phyloP scores from a whole-genome alignment of 306 rosid genomes.

The Prinsepia uniflora region DNA sequence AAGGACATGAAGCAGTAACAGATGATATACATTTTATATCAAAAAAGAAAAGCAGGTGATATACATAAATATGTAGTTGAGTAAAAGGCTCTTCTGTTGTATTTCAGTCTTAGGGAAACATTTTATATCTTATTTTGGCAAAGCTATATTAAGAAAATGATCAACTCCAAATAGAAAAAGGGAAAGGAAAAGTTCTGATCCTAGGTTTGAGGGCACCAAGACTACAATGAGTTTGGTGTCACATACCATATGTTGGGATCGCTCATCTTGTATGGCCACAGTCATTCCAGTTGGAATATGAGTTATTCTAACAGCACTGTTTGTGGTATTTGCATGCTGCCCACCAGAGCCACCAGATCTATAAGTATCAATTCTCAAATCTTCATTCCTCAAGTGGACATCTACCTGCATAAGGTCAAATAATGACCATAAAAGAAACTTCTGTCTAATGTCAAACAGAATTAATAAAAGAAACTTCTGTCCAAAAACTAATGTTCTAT shows the following conservation, averaged over 20 bases:
- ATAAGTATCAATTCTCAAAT: conserved; percentile 71
- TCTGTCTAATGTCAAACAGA: neutral
- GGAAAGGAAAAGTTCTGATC: neutral
- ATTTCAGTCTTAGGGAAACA: neutral
- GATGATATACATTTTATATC: neutral
- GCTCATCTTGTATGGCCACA: conserved; percentile 86
- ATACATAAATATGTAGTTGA: too few relatives aligned
- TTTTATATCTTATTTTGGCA: neutral
- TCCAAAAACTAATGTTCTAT: neutral
- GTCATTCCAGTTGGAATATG: conserved; percentile 79
- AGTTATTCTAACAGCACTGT: conserved; percentile 87
- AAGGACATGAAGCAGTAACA: neutral
- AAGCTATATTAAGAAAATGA: neutral
- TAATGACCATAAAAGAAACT: too few relatives aligned
- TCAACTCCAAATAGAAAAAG: neutral
- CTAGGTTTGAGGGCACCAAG: conserved; percentile 12
- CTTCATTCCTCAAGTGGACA: conserved; percentile 85
- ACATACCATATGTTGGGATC: conserved; percentile 85
- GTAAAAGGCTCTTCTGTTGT: neutral
- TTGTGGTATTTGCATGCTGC: conserved; percentile 94
- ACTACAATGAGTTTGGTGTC: conserved; percentile 1
- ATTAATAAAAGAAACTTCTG: neutral
- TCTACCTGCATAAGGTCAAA: conserved; percentile 58
- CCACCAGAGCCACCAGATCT: conserved; percentile 95
- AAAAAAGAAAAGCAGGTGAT: too few relatives aligned